These are phyloP conservation scores for Crassisporium funariophilum DNA, from an alignment of 768 basidiomycete genomes.

Conservation along the genomic window DNA sequence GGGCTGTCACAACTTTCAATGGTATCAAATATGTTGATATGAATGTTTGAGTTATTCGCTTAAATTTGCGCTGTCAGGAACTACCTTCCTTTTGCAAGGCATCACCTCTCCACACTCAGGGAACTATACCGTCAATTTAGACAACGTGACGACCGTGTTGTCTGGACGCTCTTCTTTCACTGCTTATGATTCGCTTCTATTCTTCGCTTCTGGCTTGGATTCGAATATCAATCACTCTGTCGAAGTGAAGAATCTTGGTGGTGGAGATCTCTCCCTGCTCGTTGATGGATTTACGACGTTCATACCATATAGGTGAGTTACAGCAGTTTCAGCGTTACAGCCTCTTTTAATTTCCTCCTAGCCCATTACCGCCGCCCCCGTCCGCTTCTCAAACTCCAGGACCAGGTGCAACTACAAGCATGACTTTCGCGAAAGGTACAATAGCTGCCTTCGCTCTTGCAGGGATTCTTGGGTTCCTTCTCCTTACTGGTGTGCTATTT, in stretches of 20 bases:
- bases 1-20: slow-evolving; percentile 42
- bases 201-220: slow-evolving; percentile 63
- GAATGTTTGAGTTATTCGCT: slow-evolving; percentile 1
- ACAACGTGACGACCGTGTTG: slow-evolving; percentile 44
- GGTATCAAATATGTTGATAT: slow-evolving; percentile 35
- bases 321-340: slow-evolving; percentile 7
- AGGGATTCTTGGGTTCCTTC: slow-evolving; percentile 50
- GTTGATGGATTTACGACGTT: slow-evolving; percentile 54
- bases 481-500: slow-evolving; percentile 42
- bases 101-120: slow-evolving; percentile 59
- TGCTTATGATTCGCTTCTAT: slow-evolving; percentile 56
- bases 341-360: slow-evolving; percentile 10
- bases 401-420: slow-evolving; percentile 13
- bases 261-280: slow-evolving; percentile 48
- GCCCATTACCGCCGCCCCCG: slow-evolving; percentile 7
- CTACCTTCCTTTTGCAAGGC: slow-evolving; percentile 61
- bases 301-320: slow-evolving; percentile 36
- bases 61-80: slow-evolving; percentile 41
- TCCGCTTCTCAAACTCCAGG: slow-evolving; percentile 22
- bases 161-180: slow-evolving; percentile 57
- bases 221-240: slow-evolving; percentile 49
- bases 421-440: slow-evolving; percentile 50
- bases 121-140: slow-evolving; percentile 53
- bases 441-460: slow-evolving; percentile 69
- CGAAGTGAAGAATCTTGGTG: slow-evolving; percentile 57